Percentiles rank a stretch among this genome's conserved stretches.
These are phyloP conservation scores for Neonectria coccinea DNA, from an alignment of 2,329 filamentous ascomycete species.

Conservation along the genomic window DNA sequence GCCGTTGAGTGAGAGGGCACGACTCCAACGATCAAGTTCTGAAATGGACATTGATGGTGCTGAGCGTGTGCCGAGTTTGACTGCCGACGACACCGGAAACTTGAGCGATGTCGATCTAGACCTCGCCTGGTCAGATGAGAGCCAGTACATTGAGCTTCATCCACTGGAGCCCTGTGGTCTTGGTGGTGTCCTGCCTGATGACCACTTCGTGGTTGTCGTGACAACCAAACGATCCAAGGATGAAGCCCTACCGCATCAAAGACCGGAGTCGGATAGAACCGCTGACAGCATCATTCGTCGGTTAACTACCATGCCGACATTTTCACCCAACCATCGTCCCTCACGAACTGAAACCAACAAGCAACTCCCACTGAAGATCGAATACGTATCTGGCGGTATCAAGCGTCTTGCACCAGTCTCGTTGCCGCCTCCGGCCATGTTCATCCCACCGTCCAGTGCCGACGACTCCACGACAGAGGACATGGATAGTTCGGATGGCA, in stretches of 20 bases:
- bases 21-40: slow-evolving; percentile 33
- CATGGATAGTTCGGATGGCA: slow-evolving; percentile 44
- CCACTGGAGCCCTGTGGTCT: slow-evolving; percentile 69
- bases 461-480: slow-evolving; percentile 53
- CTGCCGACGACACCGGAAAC: slow-evolving; percentile 52
- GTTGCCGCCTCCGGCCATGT: slow-evolving; percentile 65
- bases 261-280: slow-evolving; percentile 44
- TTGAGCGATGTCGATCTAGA: slow-evolving; percentile 57
- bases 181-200: slow-evolving; percentile 70
- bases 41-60: slow-evolving; percentile 47
- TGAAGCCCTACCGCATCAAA: slow-evolving; percentile 27
- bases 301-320: slow-evolving; percentile 57
- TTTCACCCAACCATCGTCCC: slow-evolving; percentile 46
- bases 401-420: slow-evolving; percentile 60
- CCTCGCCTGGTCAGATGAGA: slow-evolving; percentile 59
- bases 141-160: slow-evolving; percentile 53
- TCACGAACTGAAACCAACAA: slow-evolving; percentile 11
- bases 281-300: slow-evolving; percentile 57
- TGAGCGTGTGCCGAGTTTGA: slow-evolving; percentile 46
- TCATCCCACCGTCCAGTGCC: slow-evolving; percentile 61
- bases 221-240: slow-evolving; percentile 59
- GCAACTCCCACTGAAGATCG: slow-evolving; percentile 52
- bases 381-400: slow-evolving; percentile 59
- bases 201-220: slow-evolving; percentile 71
- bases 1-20: slow-evolving; percentile 59